Base-by-base conservation (phyloP, 129 eudicot species). In the Flaveria ramosissima region DNA sequence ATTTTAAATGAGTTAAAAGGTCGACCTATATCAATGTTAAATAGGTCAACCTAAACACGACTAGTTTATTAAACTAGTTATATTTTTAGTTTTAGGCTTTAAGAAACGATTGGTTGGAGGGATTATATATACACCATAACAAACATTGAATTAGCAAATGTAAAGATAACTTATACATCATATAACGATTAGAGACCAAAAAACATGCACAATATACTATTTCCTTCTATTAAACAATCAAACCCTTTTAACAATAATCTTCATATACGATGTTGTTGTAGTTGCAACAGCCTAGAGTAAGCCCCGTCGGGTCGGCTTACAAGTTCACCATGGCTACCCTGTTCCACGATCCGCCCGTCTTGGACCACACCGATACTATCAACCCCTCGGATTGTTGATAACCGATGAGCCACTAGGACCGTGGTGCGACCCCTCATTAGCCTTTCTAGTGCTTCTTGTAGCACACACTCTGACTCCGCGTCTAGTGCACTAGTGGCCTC, bases 401-500 rank as follows among this genome's bases (percentile, higher is more conserved):
- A 67, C 21, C 97, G 88, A 64, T 94, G 98, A 17, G 98, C 98
- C 53, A 94, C 89, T 0, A 94, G 83, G 20, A 94, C 96, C 1
- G 97, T 91, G 71, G 97, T 94, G 24, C 98, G 87, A 21, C 98
- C 97, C 72, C 96, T 85, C 98, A 91, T 94, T 6, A 91, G 86
- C 82, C 96, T 81, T 74, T 91, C 97, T 0, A 91, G 89, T 10
- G 98, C 98, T 52, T 93, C 98, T 78, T 94, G 98, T 4, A 94
- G 82, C 72, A 94, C 97, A 7, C 96, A 87, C 74, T 94, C 98
- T 0, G 98, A 93, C 74, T 93, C 98, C 0, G 96, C 96, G 15
- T 94, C 98, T 0, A 91, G 83, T 1, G 98, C 98, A 46, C 98
- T 93, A 1, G 98, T 93, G 27, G 98, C 98, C 74, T 93, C 98